Evolutionary conservation across 73 alveolate species (phyloP).

Genomic region (Paramecium primaurelia): DNA sequence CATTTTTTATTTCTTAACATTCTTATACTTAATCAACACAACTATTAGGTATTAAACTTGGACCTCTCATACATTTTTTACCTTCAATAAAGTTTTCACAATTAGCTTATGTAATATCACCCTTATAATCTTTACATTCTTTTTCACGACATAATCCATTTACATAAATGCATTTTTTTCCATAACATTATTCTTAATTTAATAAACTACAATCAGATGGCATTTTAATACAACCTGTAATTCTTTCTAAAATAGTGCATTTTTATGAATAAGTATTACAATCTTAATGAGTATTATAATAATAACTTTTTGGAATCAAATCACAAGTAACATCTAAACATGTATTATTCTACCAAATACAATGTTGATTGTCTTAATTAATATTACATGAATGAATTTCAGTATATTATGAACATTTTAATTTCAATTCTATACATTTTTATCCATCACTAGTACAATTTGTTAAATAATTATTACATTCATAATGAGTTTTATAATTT

Average conservation of each 20-base stretch:
- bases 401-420: not conserved
- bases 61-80: not conserved
- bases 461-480: not conserved
- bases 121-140: not conserved
- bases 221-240: not conserved
- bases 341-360: not conserved
- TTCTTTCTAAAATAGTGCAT: not conserved
- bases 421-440: not conserved
- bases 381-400: not conserved
- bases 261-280: not conserved
- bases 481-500: not conserved
- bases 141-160: not conserved
- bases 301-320: not conserved
- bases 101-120: not conserved
- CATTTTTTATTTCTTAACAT: not conserved
- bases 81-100: not conserved
- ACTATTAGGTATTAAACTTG: not conserved
- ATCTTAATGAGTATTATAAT: not conserved
- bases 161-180: not conserved
- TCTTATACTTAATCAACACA: not conserved
- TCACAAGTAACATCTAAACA: not conserved
- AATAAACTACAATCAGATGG: not conserved
- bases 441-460: not conserved
- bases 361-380: not conserved
- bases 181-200: not conserved